Evolutionary conservation across 768 basidiomycete species (phyloP).

Genomic region (Boletales sp.): DNA sequence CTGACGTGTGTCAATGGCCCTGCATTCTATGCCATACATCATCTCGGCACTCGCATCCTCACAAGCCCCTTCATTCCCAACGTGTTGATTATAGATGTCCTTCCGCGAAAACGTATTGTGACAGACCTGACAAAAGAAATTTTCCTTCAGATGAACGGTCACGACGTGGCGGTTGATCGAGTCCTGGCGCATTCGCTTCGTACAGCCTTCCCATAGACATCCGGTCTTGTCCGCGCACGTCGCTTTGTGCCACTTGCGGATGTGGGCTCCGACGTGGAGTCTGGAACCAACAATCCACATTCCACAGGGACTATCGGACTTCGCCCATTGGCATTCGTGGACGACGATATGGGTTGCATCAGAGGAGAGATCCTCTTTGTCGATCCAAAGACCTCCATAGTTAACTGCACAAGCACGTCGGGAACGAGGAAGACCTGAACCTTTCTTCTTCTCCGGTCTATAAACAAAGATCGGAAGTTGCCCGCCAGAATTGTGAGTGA

Average conservation of each 20-base stretch:
- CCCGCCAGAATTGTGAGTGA: too few relatives aligned
- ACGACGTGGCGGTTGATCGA: conserved; percentile 9
- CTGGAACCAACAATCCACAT: conserved; percentile 12
- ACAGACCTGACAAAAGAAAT: conserved; percentile 6
- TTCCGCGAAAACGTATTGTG: background rate
- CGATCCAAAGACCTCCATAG: conserved; percentile 3
- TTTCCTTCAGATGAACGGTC: conserved; percentile 4
- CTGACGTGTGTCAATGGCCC: background rate
- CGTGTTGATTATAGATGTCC: conserved; percentile 8
- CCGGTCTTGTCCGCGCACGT: background rate
- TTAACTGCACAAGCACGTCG: background rate
- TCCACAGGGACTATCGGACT: background rate
- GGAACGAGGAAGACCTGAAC: background rate
- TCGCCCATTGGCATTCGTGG: conserved; percentile 9
- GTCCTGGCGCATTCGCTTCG: background rate
- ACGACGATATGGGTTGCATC: background rate
- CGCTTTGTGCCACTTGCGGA: conserved; percentile 7
- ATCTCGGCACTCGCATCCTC: background rate
- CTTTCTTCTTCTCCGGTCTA: background rate
- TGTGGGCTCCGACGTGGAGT: background rate
- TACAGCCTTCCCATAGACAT: conserved; percentile 7
- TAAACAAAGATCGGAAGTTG: background rate
- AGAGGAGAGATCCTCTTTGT: background rate
- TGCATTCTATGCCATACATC: conserved; percentile 1
- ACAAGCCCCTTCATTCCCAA: background rate